Evolutionary conservation across 176 grass and related monocot species (phyloP), one percentile per base, ranked within the genome.

Genomic region (Avena sativa): DNA sequence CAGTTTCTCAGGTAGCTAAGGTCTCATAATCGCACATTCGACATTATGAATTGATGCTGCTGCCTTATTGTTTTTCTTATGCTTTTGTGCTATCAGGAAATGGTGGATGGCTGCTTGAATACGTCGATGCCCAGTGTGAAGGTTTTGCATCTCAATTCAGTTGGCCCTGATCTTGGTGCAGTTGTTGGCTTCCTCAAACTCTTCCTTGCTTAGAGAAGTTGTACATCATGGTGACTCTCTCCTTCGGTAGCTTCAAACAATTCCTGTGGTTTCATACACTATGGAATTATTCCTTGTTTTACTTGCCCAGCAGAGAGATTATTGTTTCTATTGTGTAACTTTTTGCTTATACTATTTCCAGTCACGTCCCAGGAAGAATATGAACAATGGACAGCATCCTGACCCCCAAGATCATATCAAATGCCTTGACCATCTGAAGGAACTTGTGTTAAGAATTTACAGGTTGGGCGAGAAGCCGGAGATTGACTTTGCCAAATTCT

Each of bases 401-500:
- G n/a, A 21, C 6, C 17, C 68, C 13, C 50, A 10, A 58, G 15
- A 53, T 19, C 49, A 65, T 7, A 83, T 59, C 32, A 8, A 83
- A 15, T 83, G 81, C 14, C 52, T 83, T 62, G n/a, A 4, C 11
- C 80, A 71, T 56, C 64, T 82, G 15, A 70, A 40, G 3, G 59
- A 62, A 70, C 1, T 38, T 56, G 64, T 82, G 14, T 1, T 81
- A 5, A 69, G 67, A 10, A 32, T 49, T 32, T 36, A 68, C 16
- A 6, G 21, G n/a, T 62, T n/a, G 19, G 79, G 25, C 79, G 20
- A 8, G 16, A 12, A 11, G 16, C 26, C 10, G 12, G 46, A 81
- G 66, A 11, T 81, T 69, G 16, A 13, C 62, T 69, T 81, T 15
- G 79, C 79, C 62, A 68, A 81, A 19, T 81, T 36, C 62, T 68